Percentiles rank a stretch among this genome's conserved stretches.
These are phyloP conservation scores for Sequoiadendron giganteum DNA, from an alignment of 75 land plant species.

Conservation along the genomic window DNA sequence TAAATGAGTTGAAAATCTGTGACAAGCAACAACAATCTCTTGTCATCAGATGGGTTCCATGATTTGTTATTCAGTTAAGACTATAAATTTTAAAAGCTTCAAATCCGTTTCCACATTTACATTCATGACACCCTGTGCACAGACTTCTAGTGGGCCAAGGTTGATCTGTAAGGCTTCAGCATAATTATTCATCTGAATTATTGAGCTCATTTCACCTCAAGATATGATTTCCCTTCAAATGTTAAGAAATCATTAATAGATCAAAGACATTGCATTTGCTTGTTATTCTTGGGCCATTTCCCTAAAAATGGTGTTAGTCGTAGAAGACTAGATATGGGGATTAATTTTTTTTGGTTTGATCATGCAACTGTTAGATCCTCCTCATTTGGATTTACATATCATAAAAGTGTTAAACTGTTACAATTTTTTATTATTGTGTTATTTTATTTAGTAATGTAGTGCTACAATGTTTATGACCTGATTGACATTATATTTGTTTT, in stretches of 20 bases:
- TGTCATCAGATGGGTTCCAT: background rate
- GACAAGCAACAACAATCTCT: background rate
- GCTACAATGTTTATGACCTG: background rate
- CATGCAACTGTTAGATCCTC: background rate
- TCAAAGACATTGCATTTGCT: background rate
- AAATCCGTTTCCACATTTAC: background rate
- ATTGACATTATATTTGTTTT: background rate
- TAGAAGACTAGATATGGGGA: background rate
- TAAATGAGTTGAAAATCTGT: background rate
- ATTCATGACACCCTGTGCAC: background rate
- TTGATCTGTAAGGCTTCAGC: background rate
- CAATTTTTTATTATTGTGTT: background rate
- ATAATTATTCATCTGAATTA: background rate
- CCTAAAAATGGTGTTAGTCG: background rate
- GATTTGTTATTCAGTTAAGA: background rate
- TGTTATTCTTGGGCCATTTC: background rate
- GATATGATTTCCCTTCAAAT: background rate
- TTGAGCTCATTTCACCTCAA: background rate
- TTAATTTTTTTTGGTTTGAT: background rate
- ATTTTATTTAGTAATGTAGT: background rate
- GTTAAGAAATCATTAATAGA: background rate
- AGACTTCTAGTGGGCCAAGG: background rate
- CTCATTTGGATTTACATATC: background rate
- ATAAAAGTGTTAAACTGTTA: background rate
- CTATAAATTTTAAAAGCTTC: background rate